Evolutionary conservation across 2,329 filamentous ascomycete species (phyloP), one percentile per base, ranked within the genome.

Genomic region (Trichoderma aggressivum): DNA sequence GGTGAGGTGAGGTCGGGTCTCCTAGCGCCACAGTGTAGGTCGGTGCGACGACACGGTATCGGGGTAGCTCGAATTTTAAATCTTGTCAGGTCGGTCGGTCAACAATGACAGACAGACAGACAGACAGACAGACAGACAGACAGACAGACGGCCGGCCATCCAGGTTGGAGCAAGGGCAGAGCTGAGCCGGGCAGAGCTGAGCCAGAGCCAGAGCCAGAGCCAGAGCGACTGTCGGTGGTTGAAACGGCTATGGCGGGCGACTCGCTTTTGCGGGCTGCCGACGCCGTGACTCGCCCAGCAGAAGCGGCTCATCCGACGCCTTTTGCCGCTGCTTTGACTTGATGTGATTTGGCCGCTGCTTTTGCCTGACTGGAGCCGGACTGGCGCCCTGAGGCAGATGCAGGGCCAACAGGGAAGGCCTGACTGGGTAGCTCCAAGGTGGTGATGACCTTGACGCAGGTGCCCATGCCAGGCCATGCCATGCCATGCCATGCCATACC

Each of bases 301-400:
- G 43, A 63, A 50, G 59, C 67, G 67, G 67, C 67, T 70, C 67
- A 66, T 71, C 69, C 69, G 69, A 65, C 28, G 55, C 65, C 55
- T 60, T 64, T 30, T 58, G 55, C 65, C 65, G 36, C 59, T n/a
- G n/a, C n/a, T n/a, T n/a, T n/a, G n/a, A n/a, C n/a, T n/a, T 60
- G 36, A 65, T 55, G 18, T 47, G 43, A 47, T 47, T 36, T 65
- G 62, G 62, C 58, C 66, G 55, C 30, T 66, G 65, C 28, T 59
- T 59, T 30, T 32, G 56, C 56, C 56, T 30, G 30, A 32, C 30
- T 59, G 56, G 56, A 59, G 58, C 58, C 53, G 21, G 55, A 60
- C 56, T 56, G 67, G 50, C 55, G 55, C 55, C 55, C 65, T 53
- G 58, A 53, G 26, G 28, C 30, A 30, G 34, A 70, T 39, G 61